Evolutionary conservation across 305 asterid species (phyloP).

Genomic region (Rubia tinctorum): DNA sequence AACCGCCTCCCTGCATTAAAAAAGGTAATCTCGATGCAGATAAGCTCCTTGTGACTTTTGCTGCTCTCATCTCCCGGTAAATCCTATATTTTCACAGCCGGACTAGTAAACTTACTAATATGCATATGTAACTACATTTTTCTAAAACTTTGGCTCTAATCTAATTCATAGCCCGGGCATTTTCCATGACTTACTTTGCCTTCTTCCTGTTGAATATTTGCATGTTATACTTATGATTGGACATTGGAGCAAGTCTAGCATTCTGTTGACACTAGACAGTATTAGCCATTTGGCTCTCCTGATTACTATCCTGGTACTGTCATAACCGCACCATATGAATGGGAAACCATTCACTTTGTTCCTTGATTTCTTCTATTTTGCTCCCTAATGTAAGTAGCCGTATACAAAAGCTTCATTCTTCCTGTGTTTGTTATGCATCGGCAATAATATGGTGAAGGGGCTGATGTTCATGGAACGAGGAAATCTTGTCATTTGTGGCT

Average conservation of each 20-base stretch:
- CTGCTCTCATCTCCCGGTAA: neutral
- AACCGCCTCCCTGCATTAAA: neutral
- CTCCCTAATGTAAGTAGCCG: neutral
- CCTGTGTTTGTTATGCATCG: neutral
- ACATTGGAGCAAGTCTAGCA: neutral
- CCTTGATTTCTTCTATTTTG: neutral
- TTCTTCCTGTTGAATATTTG: neutral
- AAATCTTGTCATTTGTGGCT: neutral
- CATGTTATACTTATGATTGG: neutral
- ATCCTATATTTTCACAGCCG: neutral
- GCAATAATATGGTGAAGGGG: neutral
- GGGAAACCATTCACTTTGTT: neutral
- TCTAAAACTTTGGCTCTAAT: neutral
- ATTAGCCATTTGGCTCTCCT: neutral
- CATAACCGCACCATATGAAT: neutral
- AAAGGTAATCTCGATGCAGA: constrained; percentile 15
- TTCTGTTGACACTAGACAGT: neutral
- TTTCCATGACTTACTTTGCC: neutral
- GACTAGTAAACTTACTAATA: neutral
- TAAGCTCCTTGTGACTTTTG: neutral
- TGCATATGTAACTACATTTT: neutral
- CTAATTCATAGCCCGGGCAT: neutral
- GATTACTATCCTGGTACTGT: neutral
- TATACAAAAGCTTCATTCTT: neutral
- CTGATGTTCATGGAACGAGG: neutral